Base-by-base conservation (phyloP, 2,329 filamentous ascomycete genomes). In the Cercospora nicotianae region DNA sequence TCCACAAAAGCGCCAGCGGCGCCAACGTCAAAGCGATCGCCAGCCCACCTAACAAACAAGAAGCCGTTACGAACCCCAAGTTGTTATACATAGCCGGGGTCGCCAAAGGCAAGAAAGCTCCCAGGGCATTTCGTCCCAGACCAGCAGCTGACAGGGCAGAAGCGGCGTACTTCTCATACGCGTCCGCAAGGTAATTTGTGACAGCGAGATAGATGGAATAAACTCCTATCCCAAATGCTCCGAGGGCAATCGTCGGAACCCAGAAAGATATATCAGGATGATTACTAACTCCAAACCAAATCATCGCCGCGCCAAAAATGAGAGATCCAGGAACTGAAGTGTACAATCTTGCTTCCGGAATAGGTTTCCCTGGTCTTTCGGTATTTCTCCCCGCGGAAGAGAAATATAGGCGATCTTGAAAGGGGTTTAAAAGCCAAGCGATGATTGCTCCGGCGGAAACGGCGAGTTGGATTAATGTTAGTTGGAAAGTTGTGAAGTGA, bases 141-240 rank as follows among this genome's bases (percentile, higher is more conserved):
- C 78, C 80, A 2, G 81, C 78, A 0, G 81, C 82, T 0, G 80
- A 81, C 9, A 83, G 77, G 0, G 82, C 81, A 33, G 80, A 83
- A 0, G 79, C 82, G 3, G 83, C 81, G 68, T 83, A 84, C 63
- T 81, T 81, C 10, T 78, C 77, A 66, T 85, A 85, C 1, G 81
- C 78, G 69, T 85, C 83, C 0, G 82, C 77, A 10, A 84, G 75
- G 48, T 85, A 85, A 57, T 79, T 80, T 51, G 83, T 78, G 1
- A 82, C 83, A 78, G 83, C 83, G 1, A 85, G 75, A 51, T 85
- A 84, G 0, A 86, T 77, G 2, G 80, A 81, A 67, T 84, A 85
- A 68, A 85, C 84, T 2, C 80, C 81, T 77, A 82, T 84, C 0
- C 84, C 84, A 76, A 84, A 85, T 31, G 84, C 80, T 0, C 80